phyloP scores from a whole-genome alignment of 495 filamentous ascomycete genomes.

The Apiosordaria backusii region DNA sequence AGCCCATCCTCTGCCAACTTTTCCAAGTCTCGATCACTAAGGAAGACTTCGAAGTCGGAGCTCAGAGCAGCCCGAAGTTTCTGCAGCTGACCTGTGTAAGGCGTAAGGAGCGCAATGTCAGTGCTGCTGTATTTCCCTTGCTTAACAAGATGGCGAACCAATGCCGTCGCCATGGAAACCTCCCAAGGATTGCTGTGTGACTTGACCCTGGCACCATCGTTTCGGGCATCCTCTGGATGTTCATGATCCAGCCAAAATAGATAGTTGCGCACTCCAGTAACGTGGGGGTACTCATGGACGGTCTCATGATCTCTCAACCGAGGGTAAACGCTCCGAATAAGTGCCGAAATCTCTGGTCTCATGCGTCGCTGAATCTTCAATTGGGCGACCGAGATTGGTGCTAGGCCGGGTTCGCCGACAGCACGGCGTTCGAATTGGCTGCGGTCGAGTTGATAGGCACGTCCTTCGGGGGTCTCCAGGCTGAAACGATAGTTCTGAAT shows the following conservation, averaged over 20 bases:
- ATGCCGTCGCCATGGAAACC: slow-evolving; percentile 58
- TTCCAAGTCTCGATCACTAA: slow-evolving; percentile 65
- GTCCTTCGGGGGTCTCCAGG: slow-evolving; percentile 20
- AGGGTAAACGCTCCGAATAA: slow-evolving; percentile 66
- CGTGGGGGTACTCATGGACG: slow-evolving; percentile 54
- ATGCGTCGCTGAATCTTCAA: slow-evolving; percentile 59
- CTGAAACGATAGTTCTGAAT: slow-evolving; percentile 34
- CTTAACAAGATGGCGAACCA: slow-evolving; percentile 69
- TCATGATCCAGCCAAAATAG: slow-evolving; percentile 76
- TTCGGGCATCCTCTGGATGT: slow-evolving; percentile 47
- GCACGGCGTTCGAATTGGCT: slow-evolving; percentile 34
- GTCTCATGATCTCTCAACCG: slow-evolving; percentile 54
- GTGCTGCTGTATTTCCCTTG: slow-evolving; percentile 60
- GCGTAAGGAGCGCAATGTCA: slow-evolving; percentile 79
- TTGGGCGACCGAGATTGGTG: slow-evolving; percentile 35
- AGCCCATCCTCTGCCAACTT: slow-evolving; percentile 54
- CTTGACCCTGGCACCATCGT: slow-evolving; percentile 43
- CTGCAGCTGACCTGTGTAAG: slow-evolving; percentile 69
- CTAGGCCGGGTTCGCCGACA: slow-evolving; percentile 19
- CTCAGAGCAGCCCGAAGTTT: slow-evolving; percentile 53
- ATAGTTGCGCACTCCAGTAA: slow-evolving; percentile 60
- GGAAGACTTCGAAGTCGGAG: slow-evolving; percentile 54
- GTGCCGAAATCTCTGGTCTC: slow-evolving; percentile 57
- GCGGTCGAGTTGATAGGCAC: slow-evolving; percentile 24
- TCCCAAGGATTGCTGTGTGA: slow-evolving; percentile 69